phyloP scores from a whole-genome alignment of 2,329 filamentous ascomycete species.

The Pyrenochaeta sp. region DNA sequence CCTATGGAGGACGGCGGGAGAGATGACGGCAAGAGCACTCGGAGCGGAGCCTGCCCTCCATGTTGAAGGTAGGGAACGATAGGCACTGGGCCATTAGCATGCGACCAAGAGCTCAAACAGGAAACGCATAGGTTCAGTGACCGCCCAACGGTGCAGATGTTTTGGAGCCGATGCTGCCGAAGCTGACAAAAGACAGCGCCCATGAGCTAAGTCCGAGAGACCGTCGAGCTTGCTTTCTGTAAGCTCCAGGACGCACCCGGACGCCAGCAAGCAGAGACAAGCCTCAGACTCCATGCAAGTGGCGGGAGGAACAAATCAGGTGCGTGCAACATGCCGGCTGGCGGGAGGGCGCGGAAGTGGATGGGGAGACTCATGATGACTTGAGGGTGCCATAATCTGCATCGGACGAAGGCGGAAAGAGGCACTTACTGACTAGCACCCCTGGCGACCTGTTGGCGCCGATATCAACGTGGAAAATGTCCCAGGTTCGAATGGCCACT shows the following conservation, averaged over 20 bases:
- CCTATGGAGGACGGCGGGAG: slow-evolving; percentile 31
- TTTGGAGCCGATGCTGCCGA: slow-evolving; percentile 34
- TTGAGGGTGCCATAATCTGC: slow-evolving; percentile 18
- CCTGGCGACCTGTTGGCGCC: slow-evolving; percentile 2
- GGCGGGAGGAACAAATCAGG: slow-evolving; percentile 16
- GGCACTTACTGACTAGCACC: slow-evolving; percentile 24
- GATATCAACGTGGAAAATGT: slow-evolving; percentile 1
- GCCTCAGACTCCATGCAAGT: background rate
- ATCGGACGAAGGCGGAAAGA: slow-evolving; percentile 28
- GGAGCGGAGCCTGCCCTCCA: slow-evolving; percentile 46
- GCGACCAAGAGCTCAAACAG: slow-evolving; percentile 19
- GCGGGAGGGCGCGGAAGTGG: slow-evolving; percentile 25
- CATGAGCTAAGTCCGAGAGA: slow-evolving; percentile 12
- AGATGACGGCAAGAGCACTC: slow-evolving; percentile 31
- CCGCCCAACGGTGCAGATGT: slow-evolving; percentile 6
- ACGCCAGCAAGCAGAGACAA: slow-evolving; percentile 25
- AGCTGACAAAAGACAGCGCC: slow-evolving; percentile 32
- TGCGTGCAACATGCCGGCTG: slow-evolving; percentile 9
- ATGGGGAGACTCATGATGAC: slow-evolving; percentile 33
- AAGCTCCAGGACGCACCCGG: slow-evolving; percentile 30
- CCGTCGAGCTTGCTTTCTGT: slow-evolving; percentile 13
- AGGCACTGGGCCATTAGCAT: slow-evolving; percentile 45
- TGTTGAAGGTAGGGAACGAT: slow-evolving; percentile 44
- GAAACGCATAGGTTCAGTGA: slow-evolving; percentile 11
- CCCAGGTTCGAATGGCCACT: slow-evolving; percentile 1